Evolutionary conservation across 2,329 filamentous ascomycete species (phyloP).

Genomic region (Lachnellula suecica): DNA sequence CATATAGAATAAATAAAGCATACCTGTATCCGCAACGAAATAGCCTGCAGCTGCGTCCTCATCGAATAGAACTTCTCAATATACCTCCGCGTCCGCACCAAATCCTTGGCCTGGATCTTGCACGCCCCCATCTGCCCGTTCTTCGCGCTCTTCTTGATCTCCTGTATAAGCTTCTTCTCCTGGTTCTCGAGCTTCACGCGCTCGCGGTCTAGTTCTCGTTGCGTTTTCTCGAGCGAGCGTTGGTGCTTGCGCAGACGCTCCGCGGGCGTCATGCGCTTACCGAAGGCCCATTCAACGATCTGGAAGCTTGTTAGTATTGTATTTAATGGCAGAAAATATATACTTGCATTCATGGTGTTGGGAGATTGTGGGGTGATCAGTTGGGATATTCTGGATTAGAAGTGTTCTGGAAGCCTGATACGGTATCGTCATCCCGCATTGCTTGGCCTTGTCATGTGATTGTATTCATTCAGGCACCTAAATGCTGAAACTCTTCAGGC

Average conservation of each 20-base stretch:
- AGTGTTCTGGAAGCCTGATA: too few relatives aligned
- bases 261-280: slow-evolving; percentile 97
- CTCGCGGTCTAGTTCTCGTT: slow-evolving; percentile 93
- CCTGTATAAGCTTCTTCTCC: slow-evolving; percentile 92
- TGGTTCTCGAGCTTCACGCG: slow-evolving; percentile 96
- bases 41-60: slow-evolving; percentile 95
- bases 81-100: slow-evolving; percentile 90
- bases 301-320: slow-evolving; percentile 37
- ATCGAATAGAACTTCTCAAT: slow-evolving; percentile 99
- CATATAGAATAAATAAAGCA: background rate
- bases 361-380: background rate
- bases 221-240: slow-evolving; percentile 93
- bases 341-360: slow-evolving; percentile 55
- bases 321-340: background rate
- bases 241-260: slow-evolving; percentile 92
- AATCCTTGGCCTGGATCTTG: slow-evolving; percentile 96
- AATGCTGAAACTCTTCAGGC: too few relatives aligned
- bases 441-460: too few relatives aligned
- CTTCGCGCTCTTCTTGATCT: slow-evolving; percentile 98
- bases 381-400: too few relatives aligned
- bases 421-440: slow-evolving; percentile 12
- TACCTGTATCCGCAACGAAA: slow-evolving; percentile 92
- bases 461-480: too few relatives aligned
- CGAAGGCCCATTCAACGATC: slow-evolving; percentile 99
- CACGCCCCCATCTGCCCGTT: slow-evolving; percentile 98